Conservation (phyloP, 345 rosid species). For the Brassica carinata region DNA sequence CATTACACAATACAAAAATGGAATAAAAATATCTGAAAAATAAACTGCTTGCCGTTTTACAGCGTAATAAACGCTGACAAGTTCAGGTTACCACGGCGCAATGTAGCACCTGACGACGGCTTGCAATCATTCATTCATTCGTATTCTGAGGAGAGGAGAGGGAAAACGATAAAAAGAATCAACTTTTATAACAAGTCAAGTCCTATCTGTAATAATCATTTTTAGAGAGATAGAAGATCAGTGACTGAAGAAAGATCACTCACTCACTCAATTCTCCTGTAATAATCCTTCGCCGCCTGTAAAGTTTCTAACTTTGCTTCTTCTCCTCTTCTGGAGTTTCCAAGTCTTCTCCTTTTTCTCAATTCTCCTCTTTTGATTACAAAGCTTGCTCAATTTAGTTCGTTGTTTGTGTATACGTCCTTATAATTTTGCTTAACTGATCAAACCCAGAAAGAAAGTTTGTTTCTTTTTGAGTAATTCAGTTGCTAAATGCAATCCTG, state of each 20-base stretch:
- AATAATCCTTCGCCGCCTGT: conserved; percentile 7
- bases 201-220: not conserved
- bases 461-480: not conserved
- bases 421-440: not conserved
- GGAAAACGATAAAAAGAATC: conserved; percentile 28
- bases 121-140: conserved; percentile 30
- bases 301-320: not conserved
- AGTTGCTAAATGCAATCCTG: conserved; percentile 12
- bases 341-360: not conserved
- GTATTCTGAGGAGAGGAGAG: conserved; percentile 32
- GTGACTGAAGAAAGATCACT: not conserved
- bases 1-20: not conserved
- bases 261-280: not conserved
- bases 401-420: not conserved
- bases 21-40: not conserved
- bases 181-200: not conserved
- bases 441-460: not conserved
- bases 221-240: not conserved
- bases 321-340: not conserved
- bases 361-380: not conserved
- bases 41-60: conserved; percentile 28
- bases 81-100: not conserved
- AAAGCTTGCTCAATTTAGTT: conserved; percentile 19
- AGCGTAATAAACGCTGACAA: conserved; percentile 15
- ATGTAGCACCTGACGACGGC: conserved; percentile 23